Conservation (phyloP, 192 early-diverging fungal genomes). For the Podila epicladia region DNA sequence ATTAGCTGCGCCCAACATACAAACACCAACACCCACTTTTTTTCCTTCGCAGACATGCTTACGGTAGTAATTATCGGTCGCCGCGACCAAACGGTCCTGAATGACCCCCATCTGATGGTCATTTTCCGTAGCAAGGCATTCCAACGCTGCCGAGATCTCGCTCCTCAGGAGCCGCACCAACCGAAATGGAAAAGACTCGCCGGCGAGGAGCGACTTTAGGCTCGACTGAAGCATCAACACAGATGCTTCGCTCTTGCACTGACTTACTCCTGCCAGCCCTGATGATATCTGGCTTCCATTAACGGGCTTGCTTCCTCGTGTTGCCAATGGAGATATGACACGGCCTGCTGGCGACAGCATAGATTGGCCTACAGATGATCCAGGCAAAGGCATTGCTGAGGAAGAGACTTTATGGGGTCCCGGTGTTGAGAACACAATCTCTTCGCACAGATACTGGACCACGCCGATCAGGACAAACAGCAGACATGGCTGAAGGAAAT, state of each 20-base stretch:
- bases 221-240: slow-evolving; percentile 32
- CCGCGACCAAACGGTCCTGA: slow-evolving; percentile 24
- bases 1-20: not conserved
- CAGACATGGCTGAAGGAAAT: slow-evolving; percentile 43
- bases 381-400: not conserved
- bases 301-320: slow-evolving; percentile 11
- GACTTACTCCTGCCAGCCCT: not conserved
- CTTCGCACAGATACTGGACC: slow-evolving; percentile 44
- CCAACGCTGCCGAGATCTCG: slow-evolving; percentile 32
- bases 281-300: not conserved
- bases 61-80: slow-evolving; percentile 34
- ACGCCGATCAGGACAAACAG: slow-evolving; percentile 45
- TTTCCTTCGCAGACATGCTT: not conserved
- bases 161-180: slow-evolving; percentile 29
- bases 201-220: slow-evolving; percentile 38
- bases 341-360: slow-evolving; percentile 30
- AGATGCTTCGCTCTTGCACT: slow-evolving; percentile 19
- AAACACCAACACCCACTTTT: not conserved
- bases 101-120: slow-evolving; percentile 36
- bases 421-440: slow-evolving; percentile 36
- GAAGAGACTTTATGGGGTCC: not conserved
- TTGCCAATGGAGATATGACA: slow-evolving; percentile 26
- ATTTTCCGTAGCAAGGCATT: slow-evolving; percentile 20
- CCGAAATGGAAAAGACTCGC: slow-evolving; percentile 35
- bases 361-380: not conserved